Evolutionary conservation across 2,329 filamentous ascomycete genomes (phyloP).

Genomic region (Hymenoscyphus occultus): DNA sequence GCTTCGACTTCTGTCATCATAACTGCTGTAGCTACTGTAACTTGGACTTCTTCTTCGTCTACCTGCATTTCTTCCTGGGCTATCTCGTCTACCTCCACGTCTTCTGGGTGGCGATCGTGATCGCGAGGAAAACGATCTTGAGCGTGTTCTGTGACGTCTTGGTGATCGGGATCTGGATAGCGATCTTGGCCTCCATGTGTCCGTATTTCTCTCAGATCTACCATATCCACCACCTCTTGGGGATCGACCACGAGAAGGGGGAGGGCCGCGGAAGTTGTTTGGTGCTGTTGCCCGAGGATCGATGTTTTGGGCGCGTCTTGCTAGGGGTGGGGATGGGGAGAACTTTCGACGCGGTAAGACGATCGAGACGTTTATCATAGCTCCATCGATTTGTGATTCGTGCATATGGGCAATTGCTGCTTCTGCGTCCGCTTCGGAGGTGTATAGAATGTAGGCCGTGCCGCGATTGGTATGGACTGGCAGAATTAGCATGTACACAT

Average conservation of each 20-base stretch:
- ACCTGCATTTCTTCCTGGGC: constrained; percentile 30
- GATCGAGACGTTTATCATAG: constrained; percentile 38
- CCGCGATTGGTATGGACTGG: constrained; percentile 85
- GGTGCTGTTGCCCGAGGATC: constrained; percentile 45
- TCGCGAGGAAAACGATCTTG: constrained; percentile 41
- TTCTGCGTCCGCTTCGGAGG: constrained; percentile 75
- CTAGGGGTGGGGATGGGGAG: constrained; percentile 72
- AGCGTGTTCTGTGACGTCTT: constrained; percentile 38
- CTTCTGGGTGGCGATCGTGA: constrained; percentile 37
- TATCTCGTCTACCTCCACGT: constrained; percentile 32
- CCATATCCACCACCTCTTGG: constrained; percentile 26
- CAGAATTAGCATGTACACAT: constrained; percentile 10
- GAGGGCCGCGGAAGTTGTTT: constrained; percentile 27
- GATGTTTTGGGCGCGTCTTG: constrained; percentile 60
- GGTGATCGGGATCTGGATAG: constrained; percentile 44
- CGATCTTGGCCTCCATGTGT: constrained; percentile 38
- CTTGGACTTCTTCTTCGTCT: constrained; percentile 56
- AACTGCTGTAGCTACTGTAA: constrained; percentile 60
- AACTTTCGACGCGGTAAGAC: constrained; percentile 55
- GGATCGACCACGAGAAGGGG: constrained; percentile 29
- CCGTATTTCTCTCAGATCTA: constrained; percentile 32
- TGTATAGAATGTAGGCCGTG: constrained; percentile 87
- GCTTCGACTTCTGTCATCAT: constrained; percentile 45
- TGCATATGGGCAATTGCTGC: constrained; percentile 95
- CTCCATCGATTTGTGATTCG: constrained; percentile 66